Conservation (phyloP, 225 moss, liverwort and hornwort species). For the Takakia lepidozioides region DNA sequence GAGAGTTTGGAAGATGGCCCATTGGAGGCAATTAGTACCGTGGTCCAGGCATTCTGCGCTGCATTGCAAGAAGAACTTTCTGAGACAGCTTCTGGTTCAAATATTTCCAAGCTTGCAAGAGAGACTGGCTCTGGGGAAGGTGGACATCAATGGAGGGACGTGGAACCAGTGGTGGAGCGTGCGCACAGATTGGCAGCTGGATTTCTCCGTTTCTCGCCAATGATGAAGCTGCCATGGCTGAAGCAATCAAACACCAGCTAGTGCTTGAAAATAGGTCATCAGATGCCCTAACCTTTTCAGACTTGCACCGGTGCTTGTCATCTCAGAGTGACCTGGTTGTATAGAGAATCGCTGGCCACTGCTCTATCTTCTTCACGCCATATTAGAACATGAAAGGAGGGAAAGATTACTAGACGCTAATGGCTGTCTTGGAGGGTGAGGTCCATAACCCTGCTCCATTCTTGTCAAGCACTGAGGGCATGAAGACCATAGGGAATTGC, state of each 20-base stretch:
- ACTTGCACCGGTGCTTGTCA: slow-evolving; percentile 75
- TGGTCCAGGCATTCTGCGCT: slow-evolving; percentile 98
- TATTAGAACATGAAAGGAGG: slow-evolving; percentile 78
- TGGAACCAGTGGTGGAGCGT: slow-evolving; percentile 36
- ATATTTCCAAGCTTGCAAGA: slow-evolving; percentile 48
- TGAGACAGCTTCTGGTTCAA: slow-evolving; percentile 82
- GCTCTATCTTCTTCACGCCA: slow-evolving; percentile 73
- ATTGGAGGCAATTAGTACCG: slow-evolving; percentile 90
- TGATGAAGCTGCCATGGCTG: slow-evolving; percentile 91
- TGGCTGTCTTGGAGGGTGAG: slow-evolving; percentile 97
- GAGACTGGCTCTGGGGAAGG: slow-evolving; percentile 18
- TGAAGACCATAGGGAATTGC: slow-evolving; percentile 66
- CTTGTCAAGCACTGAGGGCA: slow-evolving; percentile 53
- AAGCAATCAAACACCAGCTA: slow-evolving; percentile 89
- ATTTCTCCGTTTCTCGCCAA: slow-evolving; percentile 82
- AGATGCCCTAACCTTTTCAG: slow-evolving; percentile 90
- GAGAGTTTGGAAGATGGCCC: slow-evolving; percentile 96
- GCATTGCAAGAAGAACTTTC: slow-evolving; percentile 95
- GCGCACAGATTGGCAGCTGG: slow-evolving; percentile 89
- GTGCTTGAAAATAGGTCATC: slow-evolving; percentile 85
- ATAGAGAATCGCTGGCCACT: slow-evolving; percentile 89
- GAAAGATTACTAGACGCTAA: slow-evolving; percentile 90
- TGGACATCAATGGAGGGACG: slow-evolving; percentile 14
- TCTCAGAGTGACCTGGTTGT: slow-evolving; percentile 74
- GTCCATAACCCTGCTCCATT: slow-evolving; percentile 87